Evolutionary conservation across 148 eudicot genomes (phyloP), one percentile per base, ranked within the genome.

Genomic region (Rhododendron ferrugineum): DNA sequence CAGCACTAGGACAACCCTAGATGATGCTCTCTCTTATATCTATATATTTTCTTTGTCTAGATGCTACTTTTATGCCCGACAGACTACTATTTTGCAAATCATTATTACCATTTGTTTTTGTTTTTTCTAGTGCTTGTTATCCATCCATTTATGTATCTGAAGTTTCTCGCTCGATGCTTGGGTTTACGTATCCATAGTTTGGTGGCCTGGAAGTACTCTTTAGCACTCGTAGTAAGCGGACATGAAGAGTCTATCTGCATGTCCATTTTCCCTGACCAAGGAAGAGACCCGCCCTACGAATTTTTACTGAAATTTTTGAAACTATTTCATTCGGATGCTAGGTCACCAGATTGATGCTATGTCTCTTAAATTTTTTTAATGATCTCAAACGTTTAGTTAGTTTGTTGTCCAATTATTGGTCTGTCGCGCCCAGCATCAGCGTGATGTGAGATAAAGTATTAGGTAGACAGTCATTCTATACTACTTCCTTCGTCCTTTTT

Each of bases 1-100:
- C 87, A 84, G 89, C 87, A 89, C 75, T 70, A 60, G 37, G 85
- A 56, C 87, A 86, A 14, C 20, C 56, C 62, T 66, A 77, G 36
- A 49, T 46, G 58, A 49, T 83, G 72, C 56, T 50, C 68, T 72
- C 15, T 40, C 15, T 5, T n/a, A 11, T 78, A 44, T 50, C 2
- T 6, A 44, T 50, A 11, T 23, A 4, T 78, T 22, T 47, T 80
- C 34, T 81, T 36, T 22, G 1, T 20, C 32, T 40, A 2, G 11
- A 54, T 66, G 80, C 22, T 40, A 23, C 80, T 64, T 84, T 32
- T 79, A 60, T 79, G 47, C 83, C 70, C 28, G 18, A 70, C 78
- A 36, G 26, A 40, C n/a, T 81, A 52, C 78, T 81, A n/a, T 68
- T 85, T 64, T 52, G 6, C 79, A 50, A 86, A 84, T 74, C 79